These are phyloP conservation scores for Apiotrichum mycotoxinovorans DNA, from an alignment of 1,284 basidiomycete species.

Conservation along the genomic window DNA sequence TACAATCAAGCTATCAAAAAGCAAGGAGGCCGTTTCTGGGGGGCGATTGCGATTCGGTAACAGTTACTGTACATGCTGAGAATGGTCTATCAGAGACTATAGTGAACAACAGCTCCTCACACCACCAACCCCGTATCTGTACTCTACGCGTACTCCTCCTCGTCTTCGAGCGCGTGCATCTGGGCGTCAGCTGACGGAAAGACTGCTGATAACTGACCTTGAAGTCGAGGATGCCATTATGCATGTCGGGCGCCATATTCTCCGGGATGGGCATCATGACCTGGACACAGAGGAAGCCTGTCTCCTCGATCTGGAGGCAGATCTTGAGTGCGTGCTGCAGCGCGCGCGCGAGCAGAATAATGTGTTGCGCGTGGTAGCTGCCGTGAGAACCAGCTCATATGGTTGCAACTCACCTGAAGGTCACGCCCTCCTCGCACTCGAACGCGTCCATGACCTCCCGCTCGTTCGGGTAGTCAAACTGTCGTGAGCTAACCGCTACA, in stretches of 20 bases:
- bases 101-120: too few species aligned
- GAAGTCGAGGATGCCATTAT: conserved; percentile 72
- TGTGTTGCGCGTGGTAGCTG: conserved; percentile 75
- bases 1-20: background rate
- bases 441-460: conserved; percentile 82
- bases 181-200: conserved; percentile 9
- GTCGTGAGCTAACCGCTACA: background rate
- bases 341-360: conserved; percentile 66
- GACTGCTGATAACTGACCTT: conserved; percentile 58
- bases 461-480: conserved; percentile 94
- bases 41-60: too few species aligned
- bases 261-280: conserved; percentile 67
- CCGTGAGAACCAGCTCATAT: background rate
- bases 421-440: conserved; percentile 66
- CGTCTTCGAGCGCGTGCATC: conserved; percentile 45
- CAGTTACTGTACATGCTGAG: too few species aligned
- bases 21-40: too few species aligned
- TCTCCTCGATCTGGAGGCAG: conserved; percentile 73
- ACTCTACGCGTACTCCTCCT: conserved; percentile 20
- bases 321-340: conserved; percentile 77
- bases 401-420: conserved; percentile 61
- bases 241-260: conserved; percentile 51
- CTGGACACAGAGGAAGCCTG: conserved; percentile 76
- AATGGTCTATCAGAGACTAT: too few species aligned
- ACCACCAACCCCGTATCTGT: background rate